These are phyloP conservation scores for Botrytis byssoidea DNA, from an alignment of 2,329 filamentous ascomycete species.

Conservation along the genomic window DNA sequence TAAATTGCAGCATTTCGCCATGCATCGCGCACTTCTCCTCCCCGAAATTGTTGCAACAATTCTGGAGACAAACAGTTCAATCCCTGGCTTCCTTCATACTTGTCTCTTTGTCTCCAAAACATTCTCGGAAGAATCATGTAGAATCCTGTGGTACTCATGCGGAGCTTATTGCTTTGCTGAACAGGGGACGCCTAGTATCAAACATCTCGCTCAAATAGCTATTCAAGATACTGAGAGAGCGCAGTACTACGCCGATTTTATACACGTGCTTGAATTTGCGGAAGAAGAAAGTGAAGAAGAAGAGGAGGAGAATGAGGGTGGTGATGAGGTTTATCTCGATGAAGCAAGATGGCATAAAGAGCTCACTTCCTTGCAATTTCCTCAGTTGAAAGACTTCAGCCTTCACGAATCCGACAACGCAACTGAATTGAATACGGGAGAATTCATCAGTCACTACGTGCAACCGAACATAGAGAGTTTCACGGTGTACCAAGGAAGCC, in stretches of 20 bases:
- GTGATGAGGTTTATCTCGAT: neutral
- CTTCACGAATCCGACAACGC: neutral
- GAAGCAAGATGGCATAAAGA: neutral
- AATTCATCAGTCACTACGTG: neutral
- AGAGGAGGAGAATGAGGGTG: neutral
- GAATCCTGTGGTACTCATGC: slow-evolving; percentile 2
- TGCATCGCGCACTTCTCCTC: slow-evolving; percentile 4
- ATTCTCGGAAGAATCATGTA: slow-evolving; percentile 7
- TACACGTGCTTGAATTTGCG: neutral
- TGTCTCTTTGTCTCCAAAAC: slow-evolving; percentile 10
- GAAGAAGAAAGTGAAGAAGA: neutral
- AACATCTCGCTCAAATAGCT: neutral
- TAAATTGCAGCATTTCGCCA: neutral
- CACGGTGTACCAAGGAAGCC: neutral
- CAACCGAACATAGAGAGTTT: neutral
- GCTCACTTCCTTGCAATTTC: neutral
- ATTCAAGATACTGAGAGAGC: neutral
- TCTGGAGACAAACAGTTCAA: neutral
- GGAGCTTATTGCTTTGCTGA: neutral
- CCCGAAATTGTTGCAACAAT: slow-evolving; percentile 5
- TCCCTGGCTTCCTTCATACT: neutral
- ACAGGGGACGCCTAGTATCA: neutral
- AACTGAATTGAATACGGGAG: neutral
- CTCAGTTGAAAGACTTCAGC: neutral
- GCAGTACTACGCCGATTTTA: slow-evolving; percentile 10